Evolutionary conservation across 1,284 basidiomycete species (phyloP), one percentile per base, ranked within the genome.

Genomic region (Rhizoctonia solani): DNA sequence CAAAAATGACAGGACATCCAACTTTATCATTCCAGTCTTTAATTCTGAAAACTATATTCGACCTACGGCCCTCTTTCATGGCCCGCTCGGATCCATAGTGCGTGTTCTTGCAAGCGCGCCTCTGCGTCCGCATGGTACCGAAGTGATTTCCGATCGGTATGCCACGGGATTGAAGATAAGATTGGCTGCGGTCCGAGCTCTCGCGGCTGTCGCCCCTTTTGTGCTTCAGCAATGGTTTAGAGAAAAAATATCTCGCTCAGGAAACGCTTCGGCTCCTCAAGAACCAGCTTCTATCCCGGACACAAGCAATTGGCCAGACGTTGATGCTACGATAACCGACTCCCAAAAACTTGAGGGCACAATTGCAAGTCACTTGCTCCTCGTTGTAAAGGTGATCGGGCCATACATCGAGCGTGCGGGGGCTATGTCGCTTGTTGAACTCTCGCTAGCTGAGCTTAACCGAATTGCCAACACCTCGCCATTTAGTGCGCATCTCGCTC

Each of bases 21-120:
- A 30, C 27, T 53, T 65, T 23, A 53, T 65, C 39, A 46, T 65
- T 16, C 61, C 61, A 0, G 61, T 65, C 16, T 65, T 54, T 16
- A 53, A 39, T n/a, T 65, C 54, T 21, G 61, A 65, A 6, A 49
- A 65, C 23, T 65, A 65, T 46, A 34, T 65, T 19, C 61, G 61
- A 1, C 61, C 50, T 19, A 65, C 61, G 4, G 61, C 53, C 14
- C 39, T 65, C 16, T 8, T 50, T 14, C 61, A 50, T 13, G 61
- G 61, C 19, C 61, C 61, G 11, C 61, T 65, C n/a, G 61, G 61
- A 54, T 19, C 34, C 16, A 30, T 65, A 1, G 30, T 65, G 21
- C 61, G 61, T 21, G 25, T 54, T 0, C 39, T 65, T 14, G 61
- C 39, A 34, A 53, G 32, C 13, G 44, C 32, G 19, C 19, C 25